Conservation (phyloP, 2,329 filamentous ascomycete genomes). For the Trichoderma atroviride region DNA sequence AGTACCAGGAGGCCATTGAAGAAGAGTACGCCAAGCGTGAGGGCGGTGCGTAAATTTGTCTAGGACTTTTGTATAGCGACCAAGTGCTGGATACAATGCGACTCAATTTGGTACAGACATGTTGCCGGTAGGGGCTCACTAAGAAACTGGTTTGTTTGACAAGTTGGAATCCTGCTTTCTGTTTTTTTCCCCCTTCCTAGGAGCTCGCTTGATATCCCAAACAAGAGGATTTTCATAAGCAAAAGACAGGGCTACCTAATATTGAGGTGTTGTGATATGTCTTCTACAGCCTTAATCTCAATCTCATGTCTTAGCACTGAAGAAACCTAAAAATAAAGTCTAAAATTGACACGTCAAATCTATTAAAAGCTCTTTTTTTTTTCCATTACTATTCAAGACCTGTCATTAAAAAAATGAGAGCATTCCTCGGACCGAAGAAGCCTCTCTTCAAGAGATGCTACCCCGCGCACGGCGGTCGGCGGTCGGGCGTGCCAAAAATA, state of each 20-base stretch:
- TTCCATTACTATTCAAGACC: not conserved
- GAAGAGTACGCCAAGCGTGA: constrained; percentile 66
- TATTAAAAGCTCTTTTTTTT: not conserved
- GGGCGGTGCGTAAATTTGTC: constrained; percentile 56
- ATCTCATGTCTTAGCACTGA: not conserved
- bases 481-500: constrained; percentile 16
- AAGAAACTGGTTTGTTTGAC: not conserved
- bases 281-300: not conserved
- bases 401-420: not conserved
- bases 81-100: not conserved
- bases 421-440: not conserved
- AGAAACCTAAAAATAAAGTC: not conserved
- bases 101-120: not conserved
- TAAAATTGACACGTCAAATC: constrained; percentile 13
- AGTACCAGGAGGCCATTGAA: constrained; percentile 64
- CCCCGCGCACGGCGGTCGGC: not conserved
- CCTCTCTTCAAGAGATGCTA: not conserved
- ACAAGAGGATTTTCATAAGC: not conserved
- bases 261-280: not conserved
- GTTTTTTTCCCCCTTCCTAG: not conserved
- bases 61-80: not conserved
- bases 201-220: constrained; percentile 9
- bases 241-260: not conserved
- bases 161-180: not conserved
- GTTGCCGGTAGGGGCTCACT: not conserved